phyloP scores from a whole-genome alignment of 768 basidiomycete species.

The Boletus patriciae region DNA sequence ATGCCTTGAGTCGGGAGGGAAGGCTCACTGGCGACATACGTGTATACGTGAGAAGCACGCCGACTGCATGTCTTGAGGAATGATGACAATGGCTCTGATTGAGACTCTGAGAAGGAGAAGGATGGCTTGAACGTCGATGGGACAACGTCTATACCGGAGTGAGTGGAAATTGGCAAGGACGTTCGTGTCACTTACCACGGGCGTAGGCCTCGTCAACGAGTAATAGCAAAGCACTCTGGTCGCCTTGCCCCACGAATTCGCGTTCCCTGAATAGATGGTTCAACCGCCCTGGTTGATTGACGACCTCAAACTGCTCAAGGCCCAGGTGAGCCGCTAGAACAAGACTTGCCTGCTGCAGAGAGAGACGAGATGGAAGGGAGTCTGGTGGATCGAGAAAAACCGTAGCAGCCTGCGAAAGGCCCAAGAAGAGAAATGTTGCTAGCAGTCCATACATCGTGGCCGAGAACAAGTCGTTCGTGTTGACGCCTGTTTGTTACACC shows the following conservation, averaged over 20 bases:
- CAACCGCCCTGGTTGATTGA: constrained; percentile 35
- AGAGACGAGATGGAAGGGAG: constrained; percentile 40
- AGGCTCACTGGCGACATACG: constrained; percentile 48
- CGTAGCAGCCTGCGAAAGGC: constrained; percentile 49
- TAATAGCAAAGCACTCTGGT: constrained; percentile 51
- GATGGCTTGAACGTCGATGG: constrained; percentile 51
- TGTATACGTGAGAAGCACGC: constrained; percentile 58
- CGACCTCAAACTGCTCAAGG: constrained; percentile 62
- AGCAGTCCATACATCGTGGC: constrained; percentile 24
- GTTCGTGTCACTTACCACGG: constrained; percentile 43
- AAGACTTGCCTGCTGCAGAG: constrained; percentile 55
- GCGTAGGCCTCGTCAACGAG: constrained; percentile 57
- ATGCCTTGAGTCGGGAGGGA: constrained; percentile 31
- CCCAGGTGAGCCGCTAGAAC: constrained; percentile 68
- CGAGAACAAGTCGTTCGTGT: constrained; percentile 1
- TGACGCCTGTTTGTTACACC: constrained; percentile 22
- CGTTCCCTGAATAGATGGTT: constrained; percentile 35
- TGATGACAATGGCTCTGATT: constrained; percentile 41
- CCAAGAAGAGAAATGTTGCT: constrained; percentile 29
- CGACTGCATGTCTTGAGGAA: constrained; percentile 58
- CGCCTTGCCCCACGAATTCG: constrained; percentile 57
- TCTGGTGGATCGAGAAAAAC: constrained; percentile 59
- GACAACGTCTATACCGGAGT: constrained; percentile 48
- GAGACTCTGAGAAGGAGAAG: constrained; percentile 41
- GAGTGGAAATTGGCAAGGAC: background rate